Conservation (phyloP, 2,329 filamentous ascomycete genomes). For the Periconia macrospinosa region DNA sequence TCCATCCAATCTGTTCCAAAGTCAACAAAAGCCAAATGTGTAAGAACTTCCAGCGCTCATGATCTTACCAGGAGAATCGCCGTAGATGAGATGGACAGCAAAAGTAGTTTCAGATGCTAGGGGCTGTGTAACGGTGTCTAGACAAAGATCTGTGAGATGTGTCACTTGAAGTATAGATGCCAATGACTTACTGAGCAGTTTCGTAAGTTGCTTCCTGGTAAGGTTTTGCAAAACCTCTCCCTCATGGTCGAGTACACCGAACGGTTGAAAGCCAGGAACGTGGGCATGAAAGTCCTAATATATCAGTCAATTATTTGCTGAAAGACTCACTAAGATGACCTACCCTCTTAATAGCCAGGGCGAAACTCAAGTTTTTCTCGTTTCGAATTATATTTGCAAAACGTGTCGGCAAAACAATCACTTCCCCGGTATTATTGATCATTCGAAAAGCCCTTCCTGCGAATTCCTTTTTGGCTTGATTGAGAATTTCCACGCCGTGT, state of each 20-base stretch:
- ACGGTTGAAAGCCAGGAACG: background rate
- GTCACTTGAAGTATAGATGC: background rate
- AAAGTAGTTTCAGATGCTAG: background rate
- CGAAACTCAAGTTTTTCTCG: background rate
- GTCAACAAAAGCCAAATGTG: background rate
- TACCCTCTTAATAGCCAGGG: background rate
- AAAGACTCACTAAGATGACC: background rate
- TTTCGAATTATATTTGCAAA: background rate
- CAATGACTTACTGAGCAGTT: background rate
- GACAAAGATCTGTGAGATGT: background rate
- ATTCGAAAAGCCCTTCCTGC: background rate
- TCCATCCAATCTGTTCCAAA: conserved; percentile 6
- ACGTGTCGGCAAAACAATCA: background rate
- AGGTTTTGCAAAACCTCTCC: background rate
- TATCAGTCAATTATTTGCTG: background rate
- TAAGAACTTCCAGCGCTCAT: background rate
- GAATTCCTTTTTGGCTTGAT: background rate
- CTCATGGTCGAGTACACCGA: background rate
- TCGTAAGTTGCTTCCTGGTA: background rate
- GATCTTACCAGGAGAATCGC: background rate
- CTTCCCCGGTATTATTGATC: background rate
- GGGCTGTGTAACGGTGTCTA: background rate
- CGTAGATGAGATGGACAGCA: background rate
- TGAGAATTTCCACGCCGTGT: background rate
- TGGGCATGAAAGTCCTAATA: background rate